Base-by-base conservation (phyloP, 2,329 filamentous ascomycete genomes). In the Scortechinia acanthostroma region DNA sequence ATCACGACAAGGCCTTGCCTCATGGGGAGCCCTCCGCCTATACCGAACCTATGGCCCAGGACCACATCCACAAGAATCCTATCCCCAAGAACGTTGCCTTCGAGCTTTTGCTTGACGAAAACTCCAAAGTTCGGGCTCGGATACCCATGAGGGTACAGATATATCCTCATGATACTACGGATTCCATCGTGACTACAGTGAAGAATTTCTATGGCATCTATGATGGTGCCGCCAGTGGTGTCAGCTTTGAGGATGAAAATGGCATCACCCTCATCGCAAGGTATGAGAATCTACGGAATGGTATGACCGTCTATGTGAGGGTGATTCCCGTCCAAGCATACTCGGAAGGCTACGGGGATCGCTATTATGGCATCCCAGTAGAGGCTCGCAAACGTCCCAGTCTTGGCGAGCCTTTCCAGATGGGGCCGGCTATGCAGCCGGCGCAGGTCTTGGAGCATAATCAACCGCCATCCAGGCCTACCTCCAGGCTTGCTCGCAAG, bases 141-240 rank as follows among this genome's bases (percentile, higher is more conserved):
- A 74, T 83, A 44, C 80, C 80, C 13, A 80, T 84, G 74, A 70
- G 78, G 52, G 79, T 84, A 28, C 77, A 82, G 58, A 82, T 84
- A 46, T 82, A 74, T 51, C 75, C 76, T 28, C 77, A 83, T 57
- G 80, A 84, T 60, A 80, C 75, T 14, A 83, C 79, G 21, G 79
- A 83, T 54, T 83, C 78, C 3, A 84, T 84, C 58, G 78, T 84
- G 49, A 79, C 77, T 21, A 83, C 80, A 1, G 79, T 83, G 52
- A 83, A 82, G 68, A 83, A 83, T 65, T 83, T 83, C 65, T 83
- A 82, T 55, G 80, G 80, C 46, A 70, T 84, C 55, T 83, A 83
- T 55, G 78, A 83, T 53, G 74, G 65, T 43, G 60, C 62, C 50
- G 63, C 64, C 45, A 65, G 70, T 49, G 78, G 80, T 46, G 76